These are phyloP conservation scores for Dryadomyces quercivorus DNA, from an alignment of 2,329 filamentous ascomycete genomes.

Conservation along the genomic window DNA sequence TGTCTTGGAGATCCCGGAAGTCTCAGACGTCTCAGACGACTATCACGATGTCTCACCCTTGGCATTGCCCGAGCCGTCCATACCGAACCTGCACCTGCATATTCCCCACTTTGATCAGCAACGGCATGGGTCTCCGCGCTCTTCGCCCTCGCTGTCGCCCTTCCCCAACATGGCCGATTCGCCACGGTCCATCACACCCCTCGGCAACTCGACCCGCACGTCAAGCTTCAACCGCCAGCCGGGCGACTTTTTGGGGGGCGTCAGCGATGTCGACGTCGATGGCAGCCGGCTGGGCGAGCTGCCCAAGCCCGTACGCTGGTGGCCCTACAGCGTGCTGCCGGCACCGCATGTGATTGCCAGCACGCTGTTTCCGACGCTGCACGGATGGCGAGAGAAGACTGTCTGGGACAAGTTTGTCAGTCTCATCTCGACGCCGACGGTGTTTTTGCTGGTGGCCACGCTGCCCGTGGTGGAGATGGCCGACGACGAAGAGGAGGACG, in stretches of 20 bases:
- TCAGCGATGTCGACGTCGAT: conserved; percentile 23
- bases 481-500: conserved; percentile 41
- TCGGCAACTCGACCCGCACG: conserved; percentile 19
- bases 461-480: conserved; percentile 77
- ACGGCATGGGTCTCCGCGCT: conserved; percentile 23
- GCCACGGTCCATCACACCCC: conserved; percentile 30
- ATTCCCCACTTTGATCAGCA: conserved; percentile 24
- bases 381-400: conserved; percentile 69
- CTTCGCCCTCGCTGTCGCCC: conserved; percentile 40
- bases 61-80: background rate
- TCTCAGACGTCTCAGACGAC: background rate
- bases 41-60: background rate
- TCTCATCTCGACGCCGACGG: conserved; percentile 73
- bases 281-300: conserved; percentile 15
- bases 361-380: conserved; percentile 79
- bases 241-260: conserved; percentile 14
- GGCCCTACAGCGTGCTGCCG: conserved; percentile 66
- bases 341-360: conserved; percentile 57
- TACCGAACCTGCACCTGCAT: conserved; percentile 25
- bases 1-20: background rate
- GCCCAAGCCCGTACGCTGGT: conserved; percentile 53
- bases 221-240: conserved; percentile 43
- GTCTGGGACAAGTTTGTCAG: conserved; percentile 76
- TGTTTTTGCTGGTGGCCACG: conserved; percentile 81
- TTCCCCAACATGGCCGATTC: conserved; percentile 60